These are phyloP conservation scores for Penicillium sp. DNA, from an alignment of 2,329 filamentous ascomycete genomes.

Conservation along the genomic window DNA sequence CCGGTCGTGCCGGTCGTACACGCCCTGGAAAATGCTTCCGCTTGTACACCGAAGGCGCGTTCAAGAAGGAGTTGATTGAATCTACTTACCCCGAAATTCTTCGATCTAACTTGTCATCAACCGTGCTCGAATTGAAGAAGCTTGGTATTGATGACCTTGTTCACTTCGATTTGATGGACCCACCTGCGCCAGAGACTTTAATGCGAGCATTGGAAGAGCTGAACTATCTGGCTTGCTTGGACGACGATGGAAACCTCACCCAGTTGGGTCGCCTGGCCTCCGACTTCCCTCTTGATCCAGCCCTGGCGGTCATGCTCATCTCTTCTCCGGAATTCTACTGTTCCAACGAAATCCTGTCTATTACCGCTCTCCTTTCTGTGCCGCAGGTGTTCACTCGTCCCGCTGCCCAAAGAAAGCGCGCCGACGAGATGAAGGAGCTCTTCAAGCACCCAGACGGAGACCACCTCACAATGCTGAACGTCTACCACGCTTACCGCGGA, in stretches of 20 bases:
- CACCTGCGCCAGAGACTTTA: conserved; percentile 93
- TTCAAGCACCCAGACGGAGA: conserved; percentile 94
- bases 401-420: conserved; percentile 79
- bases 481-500: conserved; percentile 95
- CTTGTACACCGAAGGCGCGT: conserved; percentile 90
- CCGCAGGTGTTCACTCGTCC: conserved; percentile 93
- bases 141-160: conserved; percentile 93
- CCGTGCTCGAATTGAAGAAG: conserved; percentile 95
- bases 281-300: conserved; percentile 92
- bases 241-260: conserved; percentile 94
- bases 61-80: conserved; percentile 97
- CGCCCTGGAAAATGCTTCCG: conserved; percentile 98
- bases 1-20: conserved; percentile 98
- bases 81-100: conserved; percentile 96
- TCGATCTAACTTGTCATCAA: conserved; percentile 90
- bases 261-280: conserved; percentile 82
- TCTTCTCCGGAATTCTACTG: conserved; percentile 97
- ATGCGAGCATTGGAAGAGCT: conserved; percentile 97
- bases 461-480: conserved; percentile 93
- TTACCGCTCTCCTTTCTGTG: conserved; percentile 90
- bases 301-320: conserved; percentile 96
- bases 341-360: conserved; percentile 95
- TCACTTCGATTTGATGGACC: conserved; percentile 98
- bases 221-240: conserved; percentile 93
- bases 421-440: conserved; percentile 94